Evolutionary conservation across 768 basidiomycete species (phyloP).

Genomic region (Boletus fagicola): DNA sequence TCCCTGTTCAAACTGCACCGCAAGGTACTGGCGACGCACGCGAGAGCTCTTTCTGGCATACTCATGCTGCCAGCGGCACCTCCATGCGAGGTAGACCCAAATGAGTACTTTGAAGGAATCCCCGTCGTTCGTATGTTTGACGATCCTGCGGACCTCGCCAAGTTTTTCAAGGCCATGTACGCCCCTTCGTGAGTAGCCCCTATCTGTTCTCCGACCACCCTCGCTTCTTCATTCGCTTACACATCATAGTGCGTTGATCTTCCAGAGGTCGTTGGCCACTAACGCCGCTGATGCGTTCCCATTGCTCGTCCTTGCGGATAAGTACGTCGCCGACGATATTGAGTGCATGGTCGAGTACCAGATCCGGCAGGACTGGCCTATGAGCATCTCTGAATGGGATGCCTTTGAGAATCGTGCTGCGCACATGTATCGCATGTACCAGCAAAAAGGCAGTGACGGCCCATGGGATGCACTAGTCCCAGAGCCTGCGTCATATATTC

Average conservation of each 20-base stretch:
- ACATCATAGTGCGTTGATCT: background rate
- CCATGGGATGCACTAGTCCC: background rate
- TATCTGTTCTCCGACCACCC: background rate
- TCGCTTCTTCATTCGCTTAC: background rate
- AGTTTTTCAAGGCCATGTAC: conserved; percentile 1
- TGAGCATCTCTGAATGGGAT: background rate
- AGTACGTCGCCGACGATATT: background rate
- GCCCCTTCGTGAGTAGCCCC: background rate
- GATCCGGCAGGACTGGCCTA: background rate
- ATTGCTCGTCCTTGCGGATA: background rate
- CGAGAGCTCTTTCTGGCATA: background rate
- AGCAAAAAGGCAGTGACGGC: background rate
- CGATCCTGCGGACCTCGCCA: background rate
- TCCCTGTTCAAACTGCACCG: background rate
- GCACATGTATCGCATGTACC: background rate
- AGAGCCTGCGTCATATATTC: background rate
- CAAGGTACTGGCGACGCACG: background rate
- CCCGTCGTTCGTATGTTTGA: background rate
- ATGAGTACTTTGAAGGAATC: background rate
- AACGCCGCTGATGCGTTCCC: background rate
- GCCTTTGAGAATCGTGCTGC: background rate
- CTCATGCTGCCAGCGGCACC: too few relatives aligned
- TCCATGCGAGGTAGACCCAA: background rate
- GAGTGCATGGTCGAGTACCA: conserved; percentile 5
- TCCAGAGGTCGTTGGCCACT: background rate